Evolutionary conservation across 768 basidiomycete species (phyloP).

Genomic region (Coprinopsis sp.): DNA sequence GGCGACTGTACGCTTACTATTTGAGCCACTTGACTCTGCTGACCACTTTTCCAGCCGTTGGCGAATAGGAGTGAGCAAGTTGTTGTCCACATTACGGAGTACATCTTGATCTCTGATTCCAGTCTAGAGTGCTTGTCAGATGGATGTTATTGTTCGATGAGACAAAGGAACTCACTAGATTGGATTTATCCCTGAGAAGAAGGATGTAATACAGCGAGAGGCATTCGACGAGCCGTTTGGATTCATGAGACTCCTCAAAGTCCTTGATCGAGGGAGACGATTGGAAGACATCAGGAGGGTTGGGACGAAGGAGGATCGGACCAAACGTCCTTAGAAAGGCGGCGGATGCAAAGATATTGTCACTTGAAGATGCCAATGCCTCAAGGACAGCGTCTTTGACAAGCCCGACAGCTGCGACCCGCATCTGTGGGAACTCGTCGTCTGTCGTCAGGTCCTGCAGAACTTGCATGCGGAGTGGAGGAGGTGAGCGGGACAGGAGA

Average conservation of each 20-base stretch:
- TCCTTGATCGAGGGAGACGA: constrained; percentile 33
- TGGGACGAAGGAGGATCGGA: constrained; percentile 51
- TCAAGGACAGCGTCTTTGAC: constrained; percentile 65
- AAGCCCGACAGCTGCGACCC: constrained; percentile 62
- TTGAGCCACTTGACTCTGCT: not conserved
- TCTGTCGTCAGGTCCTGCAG: constrained; percentile 50
- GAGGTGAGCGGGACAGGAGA: constrained; percentile 44
- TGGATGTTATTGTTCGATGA: not conserved
- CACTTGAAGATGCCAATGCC: constrained; percentile 30
- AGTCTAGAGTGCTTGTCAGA: constrained; percentile 34
- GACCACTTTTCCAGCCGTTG: constrained; percentile 24
- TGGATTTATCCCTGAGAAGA: constrained; percentile 50
- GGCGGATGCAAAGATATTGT: constrained; percentile 48
- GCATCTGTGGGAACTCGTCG: constrained; percentile 57
- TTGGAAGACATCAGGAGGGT: constrained; percentile 49
- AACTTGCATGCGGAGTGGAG: constrained; percentile 47
- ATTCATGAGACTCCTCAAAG: constrained; percentile 52
- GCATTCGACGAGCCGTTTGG: constrained; percentile 59
- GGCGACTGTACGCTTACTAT: constrained; percentile 13
- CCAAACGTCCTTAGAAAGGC: constrained; percentile 56
- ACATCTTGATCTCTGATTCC: constrained; percentile 44
- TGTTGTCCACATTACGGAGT: constrained; percentile 38
- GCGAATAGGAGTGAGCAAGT: constrained; percentile 46
- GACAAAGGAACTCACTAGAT: constrained; percentile 37
- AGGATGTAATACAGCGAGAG: constrained; percentile 67